Evolutionary conservation across 257 asterid genomes (phyloP).

Genomic region (Scutellaria baicalensis): DNA sequence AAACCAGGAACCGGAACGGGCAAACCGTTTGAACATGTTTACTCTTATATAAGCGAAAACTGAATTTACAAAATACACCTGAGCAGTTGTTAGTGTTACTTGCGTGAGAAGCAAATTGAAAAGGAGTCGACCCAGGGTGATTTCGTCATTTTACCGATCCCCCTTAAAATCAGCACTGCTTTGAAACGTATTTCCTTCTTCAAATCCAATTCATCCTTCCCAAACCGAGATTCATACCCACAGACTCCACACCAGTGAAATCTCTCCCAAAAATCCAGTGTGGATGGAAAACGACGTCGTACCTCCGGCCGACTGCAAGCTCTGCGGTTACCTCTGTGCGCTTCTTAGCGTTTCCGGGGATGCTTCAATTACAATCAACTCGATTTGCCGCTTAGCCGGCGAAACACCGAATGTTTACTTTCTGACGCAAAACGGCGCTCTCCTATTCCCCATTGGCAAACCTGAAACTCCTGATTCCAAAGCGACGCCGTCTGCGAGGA

Average conservation of each 20-base stretch:
- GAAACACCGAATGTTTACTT: constrained; percentile 33
- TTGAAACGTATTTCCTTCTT: not conserved
- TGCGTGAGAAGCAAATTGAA: not conserved
- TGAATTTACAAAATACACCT: not conserved
- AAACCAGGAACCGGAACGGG: too few relatives aligned
- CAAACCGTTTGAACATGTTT: too few relatives aligned
- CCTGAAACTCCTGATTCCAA: constrained; percentile 1
- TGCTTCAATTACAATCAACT: constrained; percentile 24
- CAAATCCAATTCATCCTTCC: not conserved
- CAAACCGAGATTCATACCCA: not conserved
- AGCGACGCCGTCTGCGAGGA: constrained; percentile 24
- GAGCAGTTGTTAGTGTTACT: not conserved
- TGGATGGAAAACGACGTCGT: constrained; percentile 32
- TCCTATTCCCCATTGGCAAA: constrained; percentile 34
- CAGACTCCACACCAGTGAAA: not conserved
- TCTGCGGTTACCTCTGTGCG: constrained; percentile 65
- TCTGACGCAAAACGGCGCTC: constrained; percentile 28
- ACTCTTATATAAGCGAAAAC: too few relatives aligned
- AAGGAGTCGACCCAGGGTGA: not conserved
- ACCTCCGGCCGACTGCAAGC: constrained; percentile 41
- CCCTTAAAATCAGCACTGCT: not conserved
- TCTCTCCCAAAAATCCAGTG: not conserved
- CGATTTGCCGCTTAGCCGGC: constrained; percentile 41
- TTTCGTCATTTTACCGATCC: not conserved
- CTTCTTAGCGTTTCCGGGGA: constrained; percentile 32